Evolutionary conservation across 2,329 filamentous ascomycete species (phyloP).

Genomic region (Raffaelea ambrosiae): DNA sequence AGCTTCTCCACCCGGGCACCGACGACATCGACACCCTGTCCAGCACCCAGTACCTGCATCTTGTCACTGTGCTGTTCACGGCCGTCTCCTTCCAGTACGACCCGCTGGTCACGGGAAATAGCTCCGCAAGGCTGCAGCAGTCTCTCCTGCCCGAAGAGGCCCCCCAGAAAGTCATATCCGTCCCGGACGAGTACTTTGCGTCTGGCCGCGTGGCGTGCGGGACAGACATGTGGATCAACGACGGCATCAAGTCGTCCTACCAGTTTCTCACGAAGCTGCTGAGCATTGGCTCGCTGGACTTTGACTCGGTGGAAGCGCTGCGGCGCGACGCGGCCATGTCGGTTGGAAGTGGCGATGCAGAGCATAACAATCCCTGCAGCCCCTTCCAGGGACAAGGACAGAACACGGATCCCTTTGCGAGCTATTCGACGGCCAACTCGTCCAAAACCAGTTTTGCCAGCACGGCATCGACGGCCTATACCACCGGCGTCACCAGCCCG

Average conservation of each 20-base stretch:
- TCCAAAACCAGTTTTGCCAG: conserved; percentile 13
- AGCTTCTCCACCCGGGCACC: conserved; percentile 15
- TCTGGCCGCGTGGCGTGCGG: conserved; percentile 18
- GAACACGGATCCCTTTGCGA: conserved; percentile 4
- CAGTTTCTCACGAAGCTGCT: conserved; percentile 19
- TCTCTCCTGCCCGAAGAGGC: conserved; percentile 19
- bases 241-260: conserved; percentile 20
- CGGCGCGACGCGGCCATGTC: background rate
- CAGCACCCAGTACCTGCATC: conserved; percentile 20
- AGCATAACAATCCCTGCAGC: conserved; percentile 4
- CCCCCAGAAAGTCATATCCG: conserved; percentile 9
- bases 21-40: conserved; percentile 19
- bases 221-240: conserved; percentile 18
- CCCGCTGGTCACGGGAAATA: conserved; percentile 16
- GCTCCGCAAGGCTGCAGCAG: conserved; percentile 16
- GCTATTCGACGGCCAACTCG: conserved; percentile 13
- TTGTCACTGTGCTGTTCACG: conserved; percentile 20
- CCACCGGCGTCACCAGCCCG: conserved; percentile 7
- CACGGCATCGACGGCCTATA: conserved; percentile 7
- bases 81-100: conserved; percentile 24
- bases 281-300: conserved; percentile 22
- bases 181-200: conserved; percentile 19
- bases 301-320: conserved; percentile 12
- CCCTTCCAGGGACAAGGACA: background rate
- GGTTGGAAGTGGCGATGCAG: conserved; percentile 7